phyloP scores from a whole-genome alignment of 441 rosid genomes.

The Adansonia grandidieri region DNA sequence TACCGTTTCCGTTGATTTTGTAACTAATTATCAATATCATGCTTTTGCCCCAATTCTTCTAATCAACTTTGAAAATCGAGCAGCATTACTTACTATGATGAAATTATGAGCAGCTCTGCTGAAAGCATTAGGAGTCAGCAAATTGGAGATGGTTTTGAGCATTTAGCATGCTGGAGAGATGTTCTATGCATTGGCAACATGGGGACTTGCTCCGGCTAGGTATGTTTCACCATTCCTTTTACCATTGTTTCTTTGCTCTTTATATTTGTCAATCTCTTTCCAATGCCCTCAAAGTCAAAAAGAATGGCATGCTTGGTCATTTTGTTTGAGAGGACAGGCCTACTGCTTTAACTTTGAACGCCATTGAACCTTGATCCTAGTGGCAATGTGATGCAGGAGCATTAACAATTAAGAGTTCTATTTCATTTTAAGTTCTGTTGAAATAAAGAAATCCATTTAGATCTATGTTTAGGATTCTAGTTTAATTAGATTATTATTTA shows the following conservation, averaged over 20 bases:
- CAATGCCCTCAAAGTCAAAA: neutral
- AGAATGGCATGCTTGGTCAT: neutral
- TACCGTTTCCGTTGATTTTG: neutral
- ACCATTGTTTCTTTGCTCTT: neutral
- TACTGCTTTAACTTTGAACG: neutral
- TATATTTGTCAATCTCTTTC: neutral
- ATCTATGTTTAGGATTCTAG: no score
- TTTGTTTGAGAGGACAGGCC: neutral
- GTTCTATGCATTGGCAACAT: slow-evolving; percentile 76
- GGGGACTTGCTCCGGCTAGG: slow-evolving; percentile 85
- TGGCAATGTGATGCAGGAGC: no score
- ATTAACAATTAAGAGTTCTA: no score
- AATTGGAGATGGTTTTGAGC: slow-evolving; percentile 63
- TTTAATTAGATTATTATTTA: no score
- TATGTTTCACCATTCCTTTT: slow-evolving; percentile 33
- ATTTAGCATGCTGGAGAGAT: slow-evolving; percentile 88
- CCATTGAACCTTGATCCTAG: neutral
- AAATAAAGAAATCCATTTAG: no score
- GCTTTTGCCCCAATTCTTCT: neutral
- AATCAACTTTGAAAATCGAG: neutral
- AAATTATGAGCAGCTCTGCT: slow-evolving; percentile 53
- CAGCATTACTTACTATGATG: slow-evolving; percentile 10
- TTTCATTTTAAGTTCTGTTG: no score
- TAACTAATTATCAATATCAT: neutral
- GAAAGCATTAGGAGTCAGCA: slow-evolving; percentile 69